Evolutionary conservation across 2,329 filamentous ascomycete genomes (phyloP).

Genomic region (Hymenoscyphus infarciens): DNA sequence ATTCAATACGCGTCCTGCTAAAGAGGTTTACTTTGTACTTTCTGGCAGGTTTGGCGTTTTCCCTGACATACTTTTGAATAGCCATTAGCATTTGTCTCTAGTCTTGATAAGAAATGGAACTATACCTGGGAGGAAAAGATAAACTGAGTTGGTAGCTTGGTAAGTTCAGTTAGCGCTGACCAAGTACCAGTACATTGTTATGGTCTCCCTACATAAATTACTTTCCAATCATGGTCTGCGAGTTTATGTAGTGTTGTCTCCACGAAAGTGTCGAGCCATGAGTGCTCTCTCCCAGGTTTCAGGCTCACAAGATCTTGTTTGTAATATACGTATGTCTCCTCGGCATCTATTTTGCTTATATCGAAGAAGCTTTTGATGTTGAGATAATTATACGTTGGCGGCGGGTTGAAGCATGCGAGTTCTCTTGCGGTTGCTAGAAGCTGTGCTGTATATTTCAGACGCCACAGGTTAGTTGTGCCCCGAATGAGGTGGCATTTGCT

Average conservation of each 20-base stretch:
- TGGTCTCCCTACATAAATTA: background rate
- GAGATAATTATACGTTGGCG: constrained; percentile 32
- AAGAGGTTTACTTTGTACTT: background rate
- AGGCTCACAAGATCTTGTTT: constrained; percentile 41
- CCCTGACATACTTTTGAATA: background rate
- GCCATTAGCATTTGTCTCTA: background rate
- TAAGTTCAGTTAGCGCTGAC: background rate
- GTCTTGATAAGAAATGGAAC: background rate
- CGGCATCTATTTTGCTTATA: constrained; percentile 19
- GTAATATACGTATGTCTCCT: constrained; percentile 31
- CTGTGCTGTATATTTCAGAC: constrained; percentile 12
- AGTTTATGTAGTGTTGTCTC: constrained; percentile 29
- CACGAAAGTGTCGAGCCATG: constrained; percentile 39
- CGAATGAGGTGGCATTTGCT: background rate
- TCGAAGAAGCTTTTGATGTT: constrained; percentile 34
- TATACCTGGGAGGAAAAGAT: background rate
- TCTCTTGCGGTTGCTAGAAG: constrained; percentile 24
- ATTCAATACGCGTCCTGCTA: constrained; percentile 9
- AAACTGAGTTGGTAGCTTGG: no score
- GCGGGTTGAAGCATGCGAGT: constrained; percentile 31
- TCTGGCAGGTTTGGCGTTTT: constrained; percentile 5
- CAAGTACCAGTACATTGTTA: background rate
- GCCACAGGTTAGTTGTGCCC: background rate
- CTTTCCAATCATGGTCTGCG: constrained; percentile 9
- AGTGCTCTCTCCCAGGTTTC: constrained; percentile 37